These are phyloP conservation scores for Aspergillus olivimuriae DNA, from an alignment of 495 filamentous ascomycete species.

Conservation along the genomic window DNA sequence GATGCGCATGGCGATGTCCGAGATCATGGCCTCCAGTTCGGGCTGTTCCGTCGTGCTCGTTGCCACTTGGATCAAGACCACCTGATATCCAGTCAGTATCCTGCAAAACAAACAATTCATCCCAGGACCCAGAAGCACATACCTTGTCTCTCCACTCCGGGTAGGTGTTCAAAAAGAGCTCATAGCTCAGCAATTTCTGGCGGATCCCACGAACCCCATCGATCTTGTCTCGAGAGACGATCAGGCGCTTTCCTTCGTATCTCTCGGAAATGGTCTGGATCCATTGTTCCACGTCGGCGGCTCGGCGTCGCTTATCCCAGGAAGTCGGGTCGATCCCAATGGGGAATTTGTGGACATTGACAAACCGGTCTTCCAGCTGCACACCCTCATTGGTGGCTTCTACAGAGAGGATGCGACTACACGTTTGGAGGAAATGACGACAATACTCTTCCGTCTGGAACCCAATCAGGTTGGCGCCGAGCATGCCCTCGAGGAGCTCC, in stretches of 20 bases:
- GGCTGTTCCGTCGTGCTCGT: constrained; percentile 80
- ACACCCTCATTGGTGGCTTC: constrained; percentile 83
- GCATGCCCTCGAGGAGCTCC: constrained; percentile 79
- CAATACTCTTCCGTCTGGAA: constrained; percentile 93
- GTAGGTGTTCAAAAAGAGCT: constrained; percentile 88
- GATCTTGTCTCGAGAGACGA: constrained; percentile 88
- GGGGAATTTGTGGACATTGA: constrained; percentile 65
- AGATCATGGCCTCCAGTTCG: constrained; percentile 79
- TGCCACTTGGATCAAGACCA: constrained; percentile 88
- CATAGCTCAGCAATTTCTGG: constrained; percentile 87
- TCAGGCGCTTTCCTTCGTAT: constrained; percentile 78
- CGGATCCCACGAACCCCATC: constrained; percentile 84
- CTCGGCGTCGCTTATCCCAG: constrained; percentile 63
- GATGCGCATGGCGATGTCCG: constrained; percentile 87
- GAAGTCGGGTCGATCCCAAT: constrained; percentile 77
- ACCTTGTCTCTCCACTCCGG: constrained; percentile 78
- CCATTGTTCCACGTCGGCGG: constrained; percentile 68
- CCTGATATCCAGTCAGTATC: constrained; percentile 24
- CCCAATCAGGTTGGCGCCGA: constrained; percentile 82
- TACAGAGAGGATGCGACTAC: constrained; percentile 76
- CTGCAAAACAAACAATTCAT: not conserved
- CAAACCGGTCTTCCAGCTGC: constrained; percentile 86
- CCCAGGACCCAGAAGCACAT: too few species aligned
- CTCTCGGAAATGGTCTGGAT: constrained; percentile 68
- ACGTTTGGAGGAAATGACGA: constrained; percentile 88